A percentile compares a stretch with the other conserved stretches of the same genome.
phyloP scores from a whole-genome alignment of 108 stramenopile genomes.

The Nitzschia palea region DNA sequence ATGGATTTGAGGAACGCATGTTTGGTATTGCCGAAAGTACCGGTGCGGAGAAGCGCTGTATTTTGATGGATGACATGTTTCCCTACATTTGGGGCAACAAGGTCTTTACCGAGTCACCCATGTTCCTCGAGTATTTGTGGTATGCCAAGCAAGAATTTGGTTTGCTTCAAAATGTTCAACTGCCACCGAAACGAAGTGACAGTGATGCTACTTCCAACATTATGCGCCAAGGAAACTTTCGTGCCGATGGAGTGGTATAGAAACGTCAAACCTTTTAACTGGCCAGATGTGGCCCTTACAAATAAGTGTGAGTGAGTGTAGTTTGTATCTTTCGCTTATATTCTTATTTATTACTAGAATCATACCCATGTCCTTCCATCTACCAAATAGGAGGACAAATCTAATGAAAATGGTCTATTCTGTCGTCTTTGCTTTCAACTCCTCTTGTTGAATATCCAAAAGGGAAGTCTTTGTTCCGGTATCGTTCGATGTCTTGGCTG shows the following conservation, averaged over 20 bases:
- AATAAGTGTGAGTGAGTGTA: no score
- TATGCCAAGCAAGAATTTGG: conserved; percentile 68
- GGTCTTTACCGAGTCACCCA: conserved; percentile 48
- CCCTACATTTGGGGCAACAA: conserved; percentile 58
- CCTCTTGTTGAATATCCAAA: conserved; percentile 34
- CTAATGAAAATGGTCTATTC: no score
- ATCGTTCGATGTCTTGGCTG: background rate
- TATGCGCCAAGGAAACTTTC: conserved; percentile 76
- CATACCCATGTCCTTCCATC: background rate
- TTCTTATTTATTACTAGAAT: no score
- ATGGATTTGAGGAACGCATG: conserved; percentile 83
- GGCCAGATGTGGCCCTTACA: no score
- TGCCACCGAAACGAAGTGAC: conserved; percentile 39
- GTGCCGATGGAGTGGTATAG: conserved; percentile 82
- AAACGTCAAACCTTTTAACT: no score
- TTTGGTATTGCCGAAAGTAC: conserved; percentile 68
- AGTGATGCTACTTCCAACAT: conserved; percentile 10
- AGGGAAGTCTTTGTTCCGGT: conserved; percentile 17
- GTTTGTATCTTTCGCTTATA: no score
- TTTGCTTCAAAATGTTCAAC: conserved; percentile 40
- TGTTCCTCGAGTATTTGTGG: conserved; percentile 64
- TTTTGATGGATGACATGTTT: conserved; percentile 64
- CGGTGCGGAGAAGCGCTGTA: conserved; percentile 53
- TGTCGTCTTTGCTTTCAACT: conserved; percentile 16
- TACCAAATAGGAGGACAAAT: no score